These are phyloP conservation scores for Pleurotus sapidus DNA, from an alignment of 768 basidiomycete species.

Conservation along the genomic window DNA sequence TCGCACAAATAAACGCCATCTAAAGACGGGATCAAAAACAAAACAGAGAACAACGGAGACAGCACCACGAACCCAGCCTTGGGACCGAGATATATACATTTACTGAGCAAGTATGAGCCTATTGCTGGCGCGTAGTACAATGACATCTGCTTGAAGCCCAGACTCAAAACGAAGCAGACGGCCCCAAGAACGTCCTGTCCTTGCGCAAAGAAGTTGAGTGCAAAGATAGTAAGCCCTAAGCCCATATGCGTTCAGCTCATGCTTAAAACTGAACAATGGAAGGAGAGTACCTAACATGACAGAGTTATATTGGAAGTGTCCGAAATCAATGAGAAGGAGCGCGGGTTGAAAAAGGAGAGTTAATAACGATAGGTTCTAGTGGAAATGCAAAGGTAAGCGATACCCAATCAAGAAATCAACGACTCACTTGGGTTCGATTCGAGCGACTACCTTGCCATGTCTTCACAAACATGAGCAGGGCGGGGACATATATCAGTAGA, in stretches of 20 bases:
- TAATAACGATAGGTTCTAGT: slow-evolving; percentile 65
- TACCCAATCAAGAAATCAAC: not conserved
- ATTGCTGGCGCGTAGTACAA: slow-evolving; percentile 91
- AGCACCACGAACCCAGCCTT: slow-evolving; percentile 53
- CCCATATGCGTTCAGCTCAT: not conserved
- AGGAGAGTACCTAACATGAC: slow-evolving; percentile 77
- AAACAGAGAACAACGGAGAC: not conserved
- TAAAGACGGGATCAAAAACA: slow-evolving; percentile 10
- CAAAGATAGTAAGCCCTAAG: slow-evolving; percentile 66
- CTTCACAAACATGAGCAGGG: slow-evolving; percentile 61
- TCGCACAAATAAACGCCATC: slow-evolving; percentile 56
- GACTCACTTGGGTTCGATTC: slow-evolving; percentile 70
- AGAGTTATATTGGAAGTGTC: slow-evolving; percentile 95
- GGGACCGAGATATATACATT: slow-evolving; percentile 81
- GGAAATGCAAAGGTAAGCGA: slow-evolving; percentile 7
- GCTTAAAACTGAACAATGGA: not conserved
- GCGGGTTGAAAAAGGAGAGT: slow-evolving; percentile 82
- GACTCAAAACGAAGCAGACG: slow-evolving; percentile 75
- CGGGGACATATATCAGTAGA: slow-evolving; percentile 69
- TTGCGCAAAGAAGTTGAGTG: slow-evolving; percentile 66
- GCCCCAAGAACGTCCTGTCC: slow-evolving; percentile 76
- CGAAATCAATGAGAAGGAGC: slow-evolving; percentile 81
- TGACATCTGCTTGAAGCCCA: slow-evolving; percentile 96
- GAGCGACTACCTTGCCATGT: slow-evolving; percentile 71
- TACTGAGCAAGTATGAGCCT: slow-evolving; percentile 87